These are phyloP conservation scores for Acacia crassicarpa DNA, from an alignment of 306 rosid species.

Conservation along the genomic window DNA sequence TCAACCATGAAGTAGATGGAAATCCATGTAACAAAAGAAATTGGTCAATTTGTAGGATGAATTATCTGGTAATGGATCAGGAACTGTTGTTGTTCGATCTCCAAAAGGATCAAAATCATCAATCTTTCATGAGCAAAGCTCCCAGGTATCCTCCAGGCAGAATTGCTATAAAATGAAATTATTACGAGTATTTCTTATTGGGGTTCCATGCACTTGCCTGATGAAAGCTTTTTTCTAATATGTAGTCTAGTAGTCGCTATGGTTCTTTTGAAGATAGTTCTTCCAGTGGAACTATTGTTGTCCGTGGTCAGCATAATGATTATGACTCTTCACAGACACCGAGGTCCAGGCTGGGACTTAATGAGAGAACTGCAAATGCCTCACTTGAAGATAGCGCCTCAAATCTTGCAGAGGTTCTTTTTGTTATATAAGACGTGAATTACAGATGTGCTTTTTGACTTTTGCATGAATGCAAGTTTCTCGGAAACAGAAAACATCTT, in stretches of 20 bases:
- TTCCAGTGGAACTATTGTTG: constrained; percentile 8
- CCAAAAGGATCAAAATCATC: neutral
- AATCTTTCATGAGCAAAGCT: neutral
- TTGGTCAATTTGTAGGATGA: constrained; percentile 6
- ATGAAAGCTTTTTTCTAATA: neutral
- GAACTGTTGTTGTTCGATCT: constrained; percentile 9
- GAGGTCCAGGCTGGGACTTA: neutral
- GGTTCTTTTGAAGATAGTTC: constrained; percentile 13
- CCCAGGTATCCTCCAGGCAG: neutral
- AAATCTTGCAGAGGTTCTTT: constrained; percentile 44
- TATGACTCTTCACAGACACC: neutral
- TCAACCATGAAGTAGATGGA: neutral
- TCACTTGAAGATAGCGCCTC: constrained; percentile 2
- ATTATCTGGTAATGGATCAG: constrained; percentile 8
- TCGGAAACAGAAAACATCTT: neutral
- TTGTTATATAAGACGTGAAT: constrained; percentile 3
- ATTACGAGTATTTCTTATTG: neutral
- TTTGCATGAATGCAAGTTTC: neutral
- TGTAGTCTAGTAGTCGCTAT: neutral
- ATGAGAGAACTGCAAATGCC: neutral
- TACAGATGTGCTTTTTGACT: neutral
- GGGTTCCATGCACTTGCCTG: neutral
- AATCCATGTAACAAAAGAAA: neutral
- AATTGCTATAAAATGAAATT: neutral
- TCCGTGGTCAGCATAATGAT: constrained; percentile 13